Percentiles rank a stretch among this genome's conserved stretches.
Conservation (phyloP, 2,329 filamentous ascomycete species). For the Seiridium cupressi region DNA sequence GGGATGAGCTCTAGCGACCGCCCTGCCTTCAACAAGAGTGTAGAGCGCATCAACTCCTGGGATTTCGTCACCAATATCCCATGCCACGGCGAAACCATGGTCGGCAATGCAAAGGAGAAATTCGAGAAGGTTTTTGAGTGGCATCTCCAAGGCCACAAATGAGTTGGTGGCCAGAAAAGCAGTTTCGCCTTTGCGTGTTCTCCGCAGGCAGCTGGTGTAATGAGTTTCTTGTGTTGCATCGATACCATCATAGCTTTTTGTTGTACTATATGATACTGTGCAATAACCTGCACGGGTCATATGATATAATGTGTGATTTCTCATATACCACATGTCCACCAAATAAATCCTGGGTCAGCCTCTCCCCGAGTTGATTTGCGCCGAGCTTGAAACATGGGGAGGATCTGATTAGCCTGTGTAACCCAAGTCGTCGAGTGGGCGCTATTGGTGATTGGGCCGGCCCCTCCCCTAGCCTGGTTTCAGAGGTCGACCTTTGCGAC, state of each 20-base stretch:
- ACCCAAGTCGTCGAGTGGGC: not conserved
- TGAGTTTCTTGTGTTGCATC: not conserved
- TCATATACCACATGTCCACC: not conserved
- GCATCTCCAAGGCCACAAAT: slow-evolving; percentile 60
- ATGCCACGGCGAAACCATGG: slow-evolving; percentile 90
- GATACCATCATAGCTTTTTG: not conserved
- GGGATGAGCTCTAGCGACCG: slow-evolving; percentile 59
- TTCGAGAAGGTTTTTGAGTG: slow-evolving; percentile 80
- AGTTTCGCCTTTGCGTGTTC: not conserved
- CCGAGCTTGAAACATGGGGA: no score
- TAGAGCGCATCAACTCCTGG: slow-evolving; percentile 71
- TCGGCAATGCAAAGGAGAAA: slow-evolving; percentile 68
- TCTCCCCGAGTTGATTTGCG: not conserved
- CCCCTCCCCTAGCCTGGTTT: slow-evolving; percentile 8
- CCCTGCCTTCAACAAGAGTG: slow-evolving; percentile 65
- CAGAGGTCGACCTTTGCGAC: slow-evolving; percentile 8
- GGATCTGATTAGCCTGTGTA: not conserved
- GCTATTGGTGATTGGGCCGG: not conserved
- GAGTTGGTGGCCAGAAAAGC: not conserved
- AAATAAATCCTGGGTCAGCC: not conserved
- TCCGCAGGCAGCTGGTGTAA: not conserved
- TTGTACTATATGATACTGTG: not conserved
- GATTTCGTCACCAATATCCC: slow-evolving; percentile 84
- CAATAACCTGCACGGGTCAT: no score
- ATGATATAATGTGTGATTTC: not conserved